These are phyloP conservation scores for Pterulicium gracile DNA, from an alignment of 1,284 basidiomycete genomes.

Conservation along the genomic window DNA sequence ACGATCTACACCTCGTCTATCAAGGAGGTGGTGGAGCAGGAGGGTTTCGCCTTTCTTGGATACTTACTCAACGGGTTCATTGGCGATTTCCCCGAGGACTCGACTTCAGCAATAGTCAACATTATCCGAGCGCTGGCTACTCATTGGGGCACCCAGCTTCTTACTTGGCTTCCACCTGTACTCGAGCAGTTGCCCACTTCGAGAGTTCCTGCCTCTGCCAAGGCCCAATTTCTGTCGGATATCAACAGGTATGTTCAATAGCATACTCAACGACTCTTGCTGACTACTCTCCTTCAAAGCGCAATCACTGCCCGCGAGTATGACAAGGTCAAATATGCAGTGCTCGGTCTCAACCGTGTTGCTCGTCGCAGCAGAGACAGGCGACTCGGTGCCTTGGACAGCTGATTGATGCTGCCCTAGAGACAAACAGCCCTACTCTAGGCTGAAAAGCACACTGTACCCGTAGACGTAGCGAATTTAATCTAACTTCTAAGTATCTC, in stretches of 20 bases:
- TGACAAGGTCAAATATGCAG: constrained; percentile 73
- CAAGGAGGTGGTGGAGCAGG: constrained; percentile 55
- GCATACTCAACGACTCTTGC: constrained; percentile 9
- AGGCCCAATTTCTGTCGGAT: constrained; percentile 64
- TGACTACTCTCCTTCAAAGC: constrained; percentile 25
- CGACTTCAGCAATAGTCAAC: constrained; percentile 61
- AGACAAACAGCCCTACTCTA: neutral
- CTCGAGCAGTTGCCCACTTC: constrained; percentile 62
- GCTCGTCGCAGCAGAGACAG: constrained; percentile 63
- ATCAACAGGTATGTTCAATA: constrained; percentile 56
- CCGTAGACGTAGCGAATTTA: too few species aligned
- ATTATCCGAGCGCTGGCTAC: constrained; percentile 66
- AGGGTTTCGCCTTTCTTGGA: constrained; percentile 66
- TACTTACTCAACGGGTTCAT: constrained; percentile 73
- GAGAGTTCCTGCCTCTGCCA: constrained; percentile 57
- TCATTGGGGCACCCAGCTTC: constrained; percentile 58
- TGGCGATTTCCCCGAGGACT: constrained; percentile 83
- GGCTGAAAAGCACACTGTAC: too few species aligned
- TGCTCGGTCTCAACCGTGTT: constrained; percentile 51
- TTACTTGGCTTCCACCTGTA: constrained; percentile 63
- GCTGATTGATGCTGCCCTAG: neutral
- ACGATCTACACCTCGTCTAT: constrained; percentile 58
- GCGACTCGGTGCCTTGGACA: constrained; percentile 35
- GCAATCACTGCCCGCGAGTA: constrained; percentile 51
- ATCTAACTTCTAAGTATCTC: too few species aligned